Evolutionary conservation across 1,284 basidiomycete genomes (phyloP), one percentile per base, ranked within the genome.

Genomic region (Naganishia albida): DNA sequence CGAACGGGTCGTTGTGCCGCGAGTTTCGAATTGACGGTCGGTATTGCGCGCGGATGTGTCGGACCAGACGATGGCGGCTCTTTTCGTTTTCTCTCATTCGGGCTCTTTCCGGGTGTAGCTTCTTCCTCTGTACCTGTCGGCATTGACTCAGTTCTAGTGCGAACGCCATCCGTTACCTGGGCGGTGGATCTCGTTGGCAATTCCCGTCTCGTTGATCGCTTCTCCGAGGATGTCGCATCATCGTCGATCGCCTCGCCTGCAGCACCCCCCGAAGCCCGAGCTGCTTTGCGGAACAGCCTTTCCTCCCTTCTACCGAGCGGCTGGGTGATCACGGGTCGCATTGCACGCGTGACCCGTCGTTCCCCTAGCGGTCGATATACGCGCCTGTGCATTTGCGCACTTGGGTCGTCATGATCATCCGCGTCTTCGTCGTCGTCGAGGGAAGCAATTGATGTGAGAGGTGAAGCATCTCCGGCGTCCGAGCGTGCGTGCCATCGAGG

Each of bases 21-120:
- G 3, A 26, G 13, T 20, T n/a, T 34, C 30, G 20, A 10, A 28
- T 48, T 48, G 18, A 7, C 20, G 46, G 23, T 18, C 2, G 46
- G 20, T 3, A 20, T 20, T 13, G 23, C 23, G 3, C 42, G 54
- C 10, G 52, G 2, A 2, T 30, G 38, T 1, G 20, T 20, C 52
- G 15, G 15, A 43, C 23, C 28, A 18, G 23, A 42, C 2, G 39
- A 3, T 16, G 46, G 57, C 16, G 57, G 34, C 12, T 49, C 39
- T 40, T 60, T 60, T 28, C 57, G n/a, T 26, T 60, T 60, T 18
- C 57, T 60, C 46, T 4, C 23, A 16, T 48, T 48, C 15, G 34
- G 10, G 10, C 6, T 10, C 10, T 34, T 34, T 34, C 34, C 34
- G 10, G 34, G 34, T 10, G 34, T 34, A 10, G 10, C 10, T 34